Evolutionary conservation across 805 yeast genomes (phyloP).

Genomic region (Yarrowia bubula): DNA sequence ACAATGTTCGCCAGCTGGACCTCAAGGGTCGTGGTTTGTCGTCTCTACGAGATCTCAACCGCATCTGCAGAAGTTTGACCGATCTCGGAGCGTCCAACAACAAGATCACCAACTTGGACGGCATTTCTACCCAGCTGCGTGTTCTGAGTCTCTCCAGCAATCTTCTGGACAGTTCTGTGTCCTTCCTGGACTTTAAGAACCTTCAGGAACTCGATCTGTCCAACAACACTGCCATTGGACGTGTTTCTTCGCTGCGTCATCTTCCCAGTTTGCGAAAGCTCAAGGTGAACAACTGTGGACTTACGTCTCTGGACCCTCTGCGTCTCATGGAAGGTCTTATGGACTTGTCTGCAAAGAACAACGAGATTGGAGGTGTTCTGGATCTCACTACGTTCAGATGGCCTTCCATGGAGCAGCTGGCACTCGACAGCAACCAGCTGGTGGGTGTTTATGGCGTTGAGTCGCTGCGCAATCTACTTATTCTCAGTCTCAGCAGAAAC

Average conservation of each 20-base stretch:
- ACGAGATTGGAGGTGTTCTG: constrained; percentile 31
- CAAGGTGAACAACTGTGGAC: constrained; percentile 44
- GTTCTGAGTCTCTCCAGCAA: constrained; percentile 44
- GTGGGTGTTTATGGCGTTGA: constrained; percentile 35
- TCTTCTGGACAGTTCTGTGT: constrained; percentile 44
- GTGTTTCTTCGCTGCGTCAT: constrained; percentile 40
- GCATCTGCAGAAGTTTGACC: constrained; percentile 45
- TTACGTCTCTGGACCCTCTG: constrained; percentile 43
- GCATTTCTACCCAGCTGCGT: constrained; percentile 44
- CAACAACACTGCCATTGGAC: constrained; percentile 40
- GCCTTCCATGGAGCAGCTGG: constrained; percentile 34
- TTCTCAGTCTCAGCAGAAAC: constrained; percentile 45
- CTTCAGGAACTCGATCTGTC: constrained; percentile 46
- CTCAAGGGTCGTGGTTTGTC: constrained; percentile 41
- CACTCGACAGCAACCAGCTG: constrained; percentile 34
- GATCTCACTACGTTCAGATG: constrained; percentile 32
- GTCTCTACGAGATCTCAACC: constrained; percentile 45
- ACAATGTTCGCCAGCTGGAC: constrained; percentile 40
- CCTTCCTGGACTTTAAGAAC: constrained; percentile 44
- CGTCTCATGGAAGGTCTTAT: constrained; percentile 41
- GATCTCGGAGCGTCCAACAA: constrained; percentile 45
- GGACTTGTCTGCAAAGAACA: constrained; percentile 34
- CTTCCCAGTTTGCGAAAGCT: constrained; percentile 46
- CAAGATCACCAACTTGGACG: constrained; percentile 45
- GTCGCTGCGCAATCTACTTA: constrained; percentile 38